Conservation (phyloP, 2,329 filamentous ascomycete species). For the Venturia asperata region DNA sequence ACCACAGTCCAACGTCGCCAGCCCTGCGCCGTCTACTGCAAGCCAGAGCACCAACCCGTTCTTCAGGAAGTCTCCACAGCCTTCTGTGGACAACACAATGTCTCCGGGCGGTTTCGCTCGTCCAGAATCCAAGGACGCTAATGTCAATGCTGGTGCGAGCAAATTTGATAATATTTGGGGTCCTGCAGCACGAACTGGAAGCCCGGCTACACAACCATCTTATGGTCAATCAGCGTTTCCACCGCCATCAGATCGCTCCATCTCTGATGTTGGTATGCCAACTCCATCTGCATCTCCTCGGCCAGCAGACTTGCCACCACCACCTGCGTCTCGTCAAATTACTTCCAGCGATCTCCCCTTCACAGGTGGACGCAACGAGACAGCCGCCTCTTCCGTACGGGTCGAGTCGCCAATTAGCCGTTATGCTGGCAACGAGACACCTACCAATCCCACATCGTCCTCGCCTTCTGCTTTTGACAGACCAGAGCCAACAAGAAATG, state of each 20-base stretch:
- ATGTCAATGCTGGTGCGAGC: constrained; percentile 30
- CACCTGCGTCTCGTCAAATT: constrained; percentile 68
- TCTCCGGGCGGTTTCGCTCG: constrained; percentile 42
- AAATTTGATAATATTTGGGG: constrained; percentile 86
- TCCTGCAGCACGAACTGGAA: constrained; percentile 45
- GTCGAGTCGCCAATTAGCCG: constrained; percentile 66
- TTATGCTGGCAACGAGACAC: constrained; percentile 45
- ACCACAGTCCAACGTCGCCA: constrained; percentile 31
- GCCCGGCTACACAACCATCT: constrained; percentile 48
- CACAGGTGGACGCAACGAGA: constrained; percentile 50
- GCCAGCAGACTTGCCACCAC: constrained; percentile 56
- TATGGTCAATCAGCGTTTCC: constrained; percentile 41
- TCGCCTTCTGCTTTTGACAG: constrained; percentile 40
- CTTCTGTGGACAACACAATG: constrained; percentile 43
- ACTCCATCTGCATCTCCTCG: constrained; percentile 58
- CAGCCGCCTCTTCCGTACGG: constrained; percentile 69
- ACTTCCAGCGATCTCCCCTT: constrained; percentile 71
- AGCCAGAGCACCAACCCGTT: constrained; percentile 87
- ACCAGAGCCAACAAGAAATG: constrained; percentile 30
- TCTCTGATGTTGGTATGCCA: constrained; percentile 44
- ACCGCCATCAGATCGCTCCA: constrained; percentile 38
- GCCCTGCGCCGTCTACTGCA: constrained; percentile 55
- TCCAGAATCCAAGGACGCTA: constrained; percentile 25
- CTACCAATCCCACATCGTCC: constrained; percentile 37
- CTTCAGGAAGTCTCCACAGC: constrained; percentile 60